Base-by-base conservation (phyloP, 768 basidiomycete genomes). In the Termitomyces sp. region DNA sequence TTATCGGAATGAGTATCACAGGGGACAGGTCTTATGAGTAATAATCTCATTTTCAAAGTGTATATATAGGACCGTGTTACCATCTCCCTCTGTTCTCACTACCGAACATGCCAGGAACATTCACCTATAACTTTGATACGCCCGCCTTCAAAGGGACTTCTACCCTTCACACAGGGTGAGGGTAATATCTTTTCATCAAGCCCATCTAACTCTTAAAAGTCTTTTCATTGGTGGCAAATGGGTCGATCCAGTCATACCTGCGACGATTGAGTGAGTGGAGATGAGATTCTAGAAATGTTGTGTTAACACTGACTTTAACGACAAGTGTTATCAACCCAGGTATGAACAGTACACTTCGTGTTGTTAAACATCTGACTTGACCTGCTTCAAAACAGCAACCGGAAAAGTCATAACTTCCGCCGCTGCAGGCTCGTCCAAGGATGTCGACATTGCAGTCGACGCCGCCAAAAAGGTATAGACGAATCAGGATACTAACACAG, bases 211-310 rank as follows among this genome's bases (percentile, higher is more conserved):
- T 26, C 2, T 9, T 28, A 5, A 3, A 30, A 64, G 65, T 31
- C 64, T 87, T 60, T 89, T 82, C 74, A 85, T 90, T 66, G 73
- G 80, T 65, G 81, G 81, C 60, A 63, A 86, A 69, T 89, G 77
- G 65, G 68, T 76, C 26, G 79, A 80, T 26, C 80, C 80, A 17
- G 70, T 73, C 15, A 71, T 77, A 6, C 65, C 70, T 3, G 77
- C 71, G 44, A 78, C 75, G 14, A 82, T 88, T 64, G 84, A 86
- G 85, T 86, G 60, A 61, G 83, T 21, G 31, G 21, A 52, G 53
- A 31, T 43, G 10, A 55, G 49, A 53, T 45, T 55, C 35, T 7
- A 38, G 5, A 15, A 38, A 7, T 4, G 49, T 26, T 26, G 1
- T 5, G 9, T 23, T 4, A 4, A 23, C 9, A 26, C 33, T 43